These are phyloP conservation scores for Gossypium anomalum DNA, from an alignment of 345 rosid genomes.

Conservation along the genomic window DNA sequence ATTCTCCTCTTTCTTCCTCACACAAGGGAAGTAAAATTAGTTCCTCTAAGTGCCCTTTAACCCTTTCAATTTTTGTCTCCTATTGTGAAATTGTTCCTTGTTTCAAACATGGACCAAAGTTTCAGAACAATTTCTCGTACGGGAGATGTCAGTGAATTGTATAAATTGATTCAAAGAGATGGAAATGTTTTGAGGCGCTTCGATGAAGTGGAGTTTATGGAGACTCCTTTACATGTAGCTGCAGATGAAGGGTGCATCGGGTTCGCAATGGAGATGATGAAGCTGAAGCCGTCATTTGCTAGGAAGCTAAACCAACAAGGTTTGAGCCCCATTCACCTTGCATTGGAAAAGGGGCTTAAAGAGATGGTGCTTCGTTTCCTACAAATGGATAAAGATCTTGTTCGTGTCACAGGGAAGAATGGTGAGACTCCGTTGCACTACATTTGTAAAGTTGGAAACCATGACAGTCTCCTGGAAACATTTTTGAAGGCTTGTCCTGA, in stretches of 20 bases:
- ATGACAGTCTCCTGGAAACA: conserved; percentile 11
- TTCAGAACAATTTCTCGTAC: neutral
- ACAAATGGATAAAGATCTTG: too few species aligned
- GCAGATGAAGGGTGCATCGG: too few species aligned
- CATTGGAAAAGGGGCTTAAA: too few species aligned
- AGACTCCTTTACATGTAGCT: neutral
- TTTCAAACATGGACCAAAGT: neutral
- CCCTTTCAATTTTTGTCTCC: neutral
- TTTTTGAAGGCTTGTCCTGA: conserved; percentile 19
- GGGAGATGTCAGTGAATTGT: conserved; percentile 15
- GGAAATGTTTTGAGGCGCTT: neutral
- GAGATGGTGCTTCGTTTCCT: too few species aligned
- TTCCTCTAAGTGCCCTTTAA: neutral
- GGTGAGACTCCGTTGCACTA: too few species aligned
- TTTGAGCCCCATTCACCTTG: too few species aligned
- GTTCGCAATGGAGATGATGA: conserved; percentile 16
- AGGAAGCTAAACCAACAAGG: conserved; percentile 1
- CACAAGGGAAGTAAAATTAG: too few species aligned
- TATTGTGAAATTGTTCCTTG: too few species aligned
- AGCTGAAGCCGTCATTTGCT: neutral
- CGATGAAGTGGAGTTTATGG: conserved; percentile 14
- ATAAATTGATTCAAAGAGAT: neutral
- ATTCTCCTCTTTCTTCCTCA: too few species aligned
- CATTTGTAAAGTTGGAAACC: neutral
- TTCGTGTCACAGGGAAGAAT: too few species aligned